phyloP scores from a whole-genome alignment of 257 asterid genomes.

The Linaria vulgaris region DNA sequence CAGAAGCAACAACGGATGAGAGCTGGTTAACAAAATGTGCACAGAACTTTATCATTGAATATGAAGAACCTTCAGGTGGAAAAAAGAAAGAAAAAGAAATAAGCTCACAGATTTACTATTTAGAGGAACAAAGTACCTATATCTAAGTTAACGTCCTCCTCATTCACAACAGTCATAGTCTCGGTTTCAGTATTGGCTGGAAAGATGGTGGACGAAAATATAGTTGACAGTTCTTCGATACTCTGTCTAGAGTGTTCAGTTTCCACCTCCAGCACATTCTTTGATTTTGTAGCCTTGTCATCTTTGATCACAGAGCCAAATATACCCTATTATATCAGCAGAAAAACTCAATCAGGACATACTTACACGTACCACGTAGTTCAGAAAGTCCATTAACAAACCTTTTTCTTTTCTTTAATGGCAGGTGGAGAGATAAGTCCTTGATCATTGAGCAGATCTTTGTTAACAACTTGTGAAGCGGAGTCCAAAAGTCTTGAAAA shows the following conservation, averaged over 20 bases:
- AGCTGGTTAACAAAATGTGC: neutral
- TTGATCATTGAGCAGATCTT: slow-evolving; percentile 47
- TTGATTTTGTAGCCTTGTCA: slow-evolving; percentile 52
- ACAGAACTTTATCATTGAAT: neutral
- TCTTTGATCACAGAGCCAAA: slow-evolving; percentile 75
- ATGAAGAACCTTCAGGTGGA: neutral
- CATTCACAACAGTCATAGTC: slow-evolving; percentile 36
- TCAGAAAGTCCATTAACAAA: slow-evolving; percentile 19
- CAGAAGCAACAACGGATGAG: neutral
- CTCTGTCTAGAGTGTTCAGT: slow-evolving; percentile 49
- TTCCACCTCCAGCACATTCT: slow-evolving; percentile 43
- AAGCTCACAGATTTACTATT: slow-evolving; percentile 1
- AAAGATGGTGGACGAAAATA: slow-evolving; percentile 66
- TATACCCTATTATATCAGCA: slow-evolving; percentile 50
- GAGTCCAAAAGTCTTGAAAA: slow-evolving; percentile 53
- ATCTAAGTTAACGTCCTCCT: slow-evolving; percentile 59
- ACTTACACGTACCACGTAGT: slow-evolving; percentile 1
- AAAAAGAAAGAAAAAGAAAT: neutral
- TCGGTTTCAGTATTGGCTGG: slow-evolving; percentile 44
- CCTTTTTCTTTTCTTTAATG: slow-evolving; percentile 87
- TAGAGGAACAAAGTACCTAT: slow-evolving; percentile 48
- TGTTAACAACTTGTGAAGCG: slow-evolving; percentile 53
- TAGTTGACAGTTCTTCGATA: slow-evolving; percentile 50
- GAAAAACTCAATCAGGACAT: neutral
- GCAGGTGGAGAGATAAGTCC: slow-evolving; percentile 39